Evolutionary conservation across 176 grass and related monocot genomes (phyloP).

Genomic region (Triticum aestivum): IWGSC_CS_RefSeq_v2.1 NC_057811.1:3993015-3993514

Average conservation of each 20-base stretch:
- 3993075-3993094: too few species aligned
- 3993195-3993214: neutral
- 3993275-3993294: neutral
- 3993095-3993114: too few species aligned
- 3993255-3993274: neutral
- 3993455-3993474: too few species aligned
- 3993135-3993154: neutral
- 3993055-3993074: too few species aligned
- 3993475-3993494: too few species aligned
- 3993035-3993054: too few species aligned
- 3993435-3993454: too few species aligned
- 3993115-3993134: too few species aligned
- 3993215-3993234: neutral
- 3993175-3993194: neutral
- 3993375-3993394: neutral
- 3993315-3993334: neutral
- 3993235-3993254: neutral
- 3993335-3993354: neutral
- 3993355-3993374: neutral
- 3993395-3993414: neutral
- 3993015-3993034: too few species aligned
- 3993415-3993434: too few species aligned
- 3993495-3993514: too few species aligned
- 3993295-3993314: neutral
- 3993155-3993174: neutral